phyloP scores from a whole-genome alignment of 2,329 filamentous ascomycete species.

The Exophiala dermatitidis region DNA sequence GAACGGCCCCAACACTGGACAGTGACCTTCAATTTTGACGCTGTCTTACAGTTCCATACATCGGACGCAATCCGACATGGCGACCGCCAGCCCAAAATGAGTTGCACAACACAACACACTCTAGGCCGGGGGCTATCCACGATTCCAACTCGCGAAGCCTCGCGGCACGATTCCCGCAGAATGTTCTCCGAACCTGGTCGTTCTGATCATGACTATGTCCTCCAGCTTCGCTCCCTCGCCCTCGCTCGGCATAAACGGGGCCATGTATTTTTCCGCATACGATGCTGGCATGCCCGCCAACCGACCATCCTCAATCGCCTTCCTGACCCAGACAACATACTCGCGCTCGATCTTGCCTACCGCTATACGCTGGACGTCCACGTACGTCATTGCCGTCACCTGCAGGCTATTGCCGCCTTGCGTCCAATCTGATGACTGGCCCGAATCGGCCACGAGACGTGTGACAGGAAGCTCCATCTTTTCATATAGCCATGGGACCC shows the following conservation, averaged over 20 bases:
- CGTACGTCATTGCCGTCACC: conserved; percentile 6
- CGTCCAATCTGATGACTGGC: background rate
- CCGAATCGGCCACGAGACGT: background rate
- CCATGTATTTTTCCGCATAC: conserved; percentile 11
- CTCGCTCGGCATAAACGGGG: conserved; percentile 6
- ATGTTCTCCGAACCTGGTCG: conserved; percentile 2
- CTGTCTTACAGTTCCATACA: too few relatives aligned
- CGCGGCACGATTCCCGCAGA: conserved; percentile 2
- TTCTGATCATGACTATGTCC: too few relatives aligned
- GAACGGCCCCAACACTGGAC: too few relatives aligned
- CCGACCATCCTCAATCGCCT: conserved; percentile 11
- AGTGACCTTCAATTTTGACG: too few relatives aligned
- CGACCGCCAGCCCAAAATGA: too few relatives aligned
- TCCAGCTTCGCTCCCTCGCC: background rate
- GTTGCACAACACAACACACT: too few relatives aligned
- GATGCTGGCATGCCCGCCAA: conserved; percentile 9
- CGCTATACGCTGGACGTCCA: conserved; percentile 6
- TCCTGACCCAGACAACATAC: conserved; percentile 14
- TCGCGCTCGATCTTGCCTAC: conserved; percentile 12
- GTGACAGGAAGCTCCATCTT: conserved; percentile 27
- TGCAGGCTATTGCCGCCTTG: background rate
- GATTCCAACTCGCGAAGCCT: conserved; percentile 9
- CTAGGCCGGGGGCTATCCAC: background rate
- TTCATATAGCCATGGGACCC: conserved; percentile 10
- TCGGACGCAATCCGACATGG: too few relatives aligned